Evolutionary conservation across 2,329 filamentous ascomycete species (phyloP).

Genomic region (Cordyceps tenuipes): DNA sequence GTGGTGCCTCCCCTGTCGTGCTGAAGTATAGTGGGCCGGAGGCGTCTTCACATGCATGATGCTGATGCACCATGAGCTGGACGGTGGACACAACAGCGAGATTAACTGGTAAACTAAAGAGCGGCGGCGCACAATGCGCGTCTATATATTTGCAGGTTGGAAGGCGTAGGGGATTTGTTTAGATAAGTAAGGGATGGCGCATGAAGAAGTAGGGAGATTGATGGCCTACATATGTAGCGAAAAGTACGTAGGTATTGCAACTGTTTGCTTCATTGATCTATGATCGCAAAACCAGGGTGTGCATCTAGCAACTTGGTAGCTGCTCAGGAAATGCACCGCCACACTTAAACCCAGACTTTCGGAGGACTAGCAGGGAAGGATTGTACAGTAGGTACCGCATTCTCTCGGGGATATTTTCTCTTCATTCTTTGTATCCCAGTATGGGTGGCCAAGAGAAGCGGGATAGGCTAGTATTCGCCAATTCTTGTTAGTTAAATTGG

Average conservation of each 20-base stretch:
- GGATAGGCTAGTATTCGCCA: too few relatives aligned
- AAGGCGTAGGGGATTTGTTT: background rate
- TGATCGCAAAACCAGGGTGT: background rate
- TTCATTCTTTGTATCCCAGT: too few relatives aligned
- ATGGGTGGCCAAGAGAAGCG: too few relatives aligned
- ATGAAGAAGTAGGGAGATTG: background rate
- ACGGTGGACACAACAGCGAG: background rate
- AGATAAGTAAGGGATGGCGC: background rate
- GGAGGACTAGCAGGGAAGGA: background rate
- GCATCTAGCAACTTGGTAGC: background rate
- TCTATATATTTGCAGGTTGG: background rate
- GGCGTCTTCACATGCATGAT: background rate
- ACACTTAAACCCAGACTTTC: background rate
- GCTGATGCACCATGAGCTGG: background rate
- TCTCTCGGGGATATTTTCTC: background rate
- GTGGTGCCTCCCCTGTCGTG: constrained; percentile 1
- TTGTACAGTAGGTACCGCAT: background rate
- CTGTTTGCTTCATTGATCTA: too few relatives aligned
- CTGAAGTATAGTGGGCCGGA: constrained; percentile 8
- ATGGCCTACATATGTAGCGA: background rate
- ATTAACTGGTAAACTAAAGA: background rate
- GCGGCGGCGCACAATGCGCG: background rate
- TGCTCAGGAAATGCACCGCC: background rate
- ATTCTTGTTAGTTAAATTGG: too few relatives aligned
- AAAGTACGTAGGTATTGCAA: too few relatives aligned